Conservation (phyloP, 441 rosid genomes). For the Raphanus hybrid region DNA sequence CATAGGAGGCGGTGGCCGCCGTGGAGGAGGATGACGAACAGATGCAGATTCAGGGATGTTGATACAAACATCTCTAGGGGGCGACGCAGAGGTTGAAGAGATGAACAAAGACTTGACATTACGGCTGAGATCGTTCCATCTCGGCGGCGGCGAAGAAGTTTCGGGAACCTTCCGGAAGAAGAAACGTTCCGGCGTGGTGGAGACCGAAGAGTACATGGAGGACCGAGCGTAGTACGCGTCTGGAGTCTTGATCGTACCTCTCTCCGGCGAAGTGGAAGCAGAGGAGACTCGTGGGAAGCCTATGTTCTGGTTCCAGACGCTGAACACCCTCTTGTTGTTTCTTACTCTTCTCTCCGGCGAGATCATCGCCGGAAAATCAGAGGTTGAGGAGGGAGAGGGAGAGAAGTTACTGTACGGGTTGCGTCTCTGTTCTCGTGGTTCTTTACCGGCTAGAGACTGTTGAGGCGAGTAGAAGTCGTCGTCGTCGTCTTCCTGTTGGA, state of each 20-base stretch:
- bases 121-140: conserved; percentile 45
- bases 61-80: conserved; percentile 30
- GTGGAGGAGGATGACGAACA: conserved; percentile 47
- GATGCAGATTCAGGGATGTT: not conserved
- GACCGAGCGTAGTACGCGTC: conserved; percentile 47
- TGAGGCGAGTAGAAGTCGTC: conserved; percentile 89
- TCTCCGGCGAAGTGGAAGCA: conserved; percentile 47
- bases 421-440: conserved; percentile 52
- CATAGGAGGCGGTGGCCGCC: conserved; percentile 52
- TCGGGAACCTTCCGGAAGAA: conserved; percentile 47
- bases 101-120: conserved; percentile 45
- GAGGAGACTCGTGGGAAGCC: conserved; percentile 44
- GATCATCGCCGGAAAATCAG: conserved; percentile 72
- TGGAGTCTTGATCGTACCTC: conserved; percentile 36
- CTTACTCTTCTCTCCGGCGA: conserved; percentile 9
- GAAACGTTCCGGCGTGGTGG: conserved; percentile 43
- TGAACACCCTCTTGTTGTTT: conserved; percentile 40
- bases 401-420: conserved; percentile 60
- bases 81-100: conserved; percentile 44
- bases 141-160: conserved; percentile 50
- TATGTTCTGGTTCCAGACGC: conserved; percentile 44
- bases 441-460: conserved; percentile 63
- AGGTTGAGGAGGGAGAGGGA: conserved; percentile 56
- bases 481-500: conserved; percentile 44
- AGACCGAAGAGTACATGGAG: conserved; percentile 45